A percentile compares a stretch with the other conserved stretches of the same genome.
Evolutionary conservation across 2,329 filamentous ascomycete genomes (phyloP).

Genomic region (Acrodontium crateriforme): DNA sequence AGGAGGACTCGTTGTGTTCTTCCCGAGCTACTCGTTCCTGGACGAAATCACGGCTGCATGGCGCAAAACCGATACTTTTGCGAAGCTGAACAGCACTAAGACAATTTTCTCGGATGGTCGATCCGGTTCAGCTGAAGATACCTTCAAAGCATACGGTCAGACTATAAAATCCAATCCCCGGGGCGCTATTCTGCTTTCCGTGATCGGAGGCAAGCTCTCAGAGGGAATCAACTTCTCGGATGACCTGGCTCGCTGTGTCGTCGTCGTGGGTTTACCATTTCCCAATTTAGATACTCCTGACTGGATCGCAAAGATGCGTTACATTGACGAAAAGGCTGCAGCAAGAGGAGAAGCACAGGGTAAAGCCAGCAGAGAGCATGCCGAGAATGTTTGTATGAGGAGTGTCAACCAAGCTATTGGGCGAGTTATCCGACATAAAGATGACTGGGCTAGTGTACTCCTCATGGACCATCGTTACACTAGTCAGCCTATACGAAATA

Average conservation of each 20-base stretch:
- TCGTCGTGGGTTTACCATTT: constrained; percentile 86
- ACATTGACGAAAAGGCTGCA: constrained; percentile 53
- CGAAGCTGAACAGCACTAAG: constrained; percentile 9
- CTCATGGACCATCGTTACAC: constrained; percentile 71
- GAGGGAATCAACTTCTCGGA: constrained; percentile 99
- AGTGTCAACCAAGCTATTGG: constrained; percentile 96
- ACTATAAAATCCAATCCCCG: constrained; percentile 39
- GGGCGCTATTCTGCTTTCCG: constrained; percentile 73
- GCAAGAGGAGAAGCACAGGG: constrained; percentile 22
- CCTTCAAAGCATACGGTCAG: constrained; percentile 58
- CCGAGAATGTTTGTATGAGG: constrained; percentile 91
- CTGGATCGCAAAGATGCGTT: constrained; percentile 84
- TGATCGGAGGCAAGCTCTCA: constrained; percentile 87
- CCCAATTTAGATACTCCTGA: constrained; percentile 80
- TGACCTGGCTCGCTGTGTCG: constrained; percentile 70
- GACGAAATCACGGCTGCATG: constrained; percentile 47
- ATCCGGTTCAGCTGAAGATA: constrained; percentile 46
- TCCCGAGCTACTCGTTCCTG: constrained; percentile 87
- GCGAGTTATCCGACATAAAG: constrained; percentile 72
- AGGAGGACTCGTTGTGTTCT: constrained; percentile 87
- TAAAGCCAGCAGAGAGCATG: constrained; percentile 58
- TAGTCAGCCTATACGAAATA: constrained; percentile 56
- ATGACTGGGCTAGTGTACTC: constrained; percentile 82
- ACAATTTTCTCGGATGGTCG: constrained; percentile 44
- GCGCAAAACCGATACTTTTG: constrained; percentile 22